These are phyloP conservation scores for Suillus decipiens DNA, from an alignment of 768 basidiomycete species.

Conservation along the genomic window DNA sequence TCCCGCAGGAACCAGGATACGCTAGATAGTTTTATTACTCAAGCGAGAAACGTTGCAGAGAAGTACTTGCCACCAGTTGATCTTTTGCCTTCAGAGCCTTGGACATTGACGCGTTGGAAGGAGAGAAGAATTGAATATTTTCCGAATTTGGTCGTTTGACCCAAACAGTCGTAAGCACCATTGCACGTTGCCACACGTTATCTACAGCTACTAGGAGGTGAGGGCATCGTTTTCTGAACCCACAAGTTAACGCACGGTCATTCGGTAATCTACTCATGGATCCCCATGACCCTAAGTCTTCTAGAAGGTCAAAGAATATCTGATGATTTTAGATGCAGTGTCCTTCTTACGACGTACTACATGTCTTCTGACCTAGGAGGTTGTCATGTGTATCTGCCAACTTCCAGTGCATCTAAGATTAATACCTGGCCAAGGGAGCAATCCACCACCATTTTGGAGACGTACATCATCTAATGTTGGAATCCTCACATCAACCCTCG, in stretches of 20 bases:
- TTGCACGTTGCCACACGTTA: background rate
- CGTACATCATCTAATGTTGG: conserved; percentile 4
- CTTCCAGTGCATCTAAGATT: conserved; percentile 8
- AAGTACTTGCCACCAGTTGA: conserved; percentile 70
- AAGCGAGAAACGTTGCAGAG: conserved; percentile 12
- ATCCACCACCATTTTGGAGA: conserved; percentile 6
- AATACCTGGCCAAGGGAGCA: conserved; percentile 2
- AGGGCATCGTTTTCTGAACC: background rate
- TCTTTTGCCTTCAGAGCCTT: conserved; percentile 65
- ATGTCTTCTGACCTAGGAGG: conserved; percentile 1
- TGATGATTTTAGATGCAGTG: conserved; percentile 7
- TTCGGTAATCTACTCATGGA: conserved; percentile 7
- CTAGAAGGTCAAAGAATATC: conserved; percentile 6
- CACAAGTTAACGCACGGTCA: conserved; percentile 5
- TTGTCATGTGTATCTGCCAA: conserved; percentile 2
- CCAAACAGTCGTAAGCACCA: background rate
- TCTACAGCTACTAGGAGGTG: background rate
- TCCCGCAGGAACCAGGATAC: conserved; percentile 86
- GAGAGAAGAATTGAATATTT: background rate
- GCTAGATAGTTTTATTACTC: conserved; percentile 43
- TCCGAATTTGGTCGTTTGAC: background rate
- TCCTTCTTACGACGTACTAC: conserved; percentile 7
- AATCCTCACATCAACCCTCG: background rate
- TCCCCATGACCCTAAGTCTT: conserved; percentile 9
- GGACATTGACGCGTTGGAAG: conserved; percentile 51